Conservation (phyloP, 441 rosid genomes). For the Flueggea neowawraea region DNA sequence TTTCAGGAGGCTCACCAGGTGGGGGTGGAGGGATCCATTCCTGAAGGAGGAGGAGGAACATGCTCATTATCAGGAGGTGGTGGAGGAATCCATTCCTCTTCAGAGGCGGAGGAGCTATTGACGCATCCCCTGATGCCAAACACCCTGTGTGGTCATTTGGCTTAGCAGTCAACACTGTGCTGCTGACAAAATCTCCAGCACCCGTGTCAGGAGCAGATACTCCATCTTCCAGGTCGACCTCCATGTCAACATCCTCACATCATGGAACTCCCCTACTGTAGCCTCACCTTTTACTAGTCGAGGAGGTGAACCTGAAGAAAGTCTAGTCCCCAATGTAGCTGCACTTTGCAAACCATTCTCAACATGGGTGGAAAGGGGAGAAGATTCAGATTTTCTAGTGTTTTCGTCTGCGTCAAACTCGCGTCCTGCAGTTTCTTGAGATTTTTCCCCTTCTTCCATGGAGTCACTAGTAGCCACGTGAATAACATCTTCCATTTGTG, state of each 20-base stretch:
- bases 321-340: slow-evolving; percentile 11
- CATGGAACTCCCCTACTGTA: slow-evolving; percentile 27
- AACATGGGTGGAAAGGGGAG: slow-evolving; percentile 22
- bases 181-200: slow-evolving; percentile 20
- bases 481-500: slow-evolving; percentile 54
- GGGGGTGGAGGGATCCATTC: too few relatives aligned
- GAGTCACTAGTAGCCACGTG: slow-evolving; percentile 28
- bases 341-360: slow-evolving; percentile 19
- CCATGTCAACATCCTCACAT: slow-evolving; percentile 89
- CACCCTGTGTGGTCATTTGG: slow-evolving; percentile 34
- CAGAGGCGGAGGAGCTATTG: slow-evolving; percentile 40
- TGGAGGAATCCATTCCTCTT: slow-evolving; percentile 94
- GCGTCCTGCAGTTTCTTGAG: slow-evolving; percentile 23
- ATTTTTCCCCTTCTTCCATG: slow-evolving; percentile 26
- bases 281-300: slow-evolving; percentile 25
- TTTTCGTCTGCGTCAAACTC: slow-evolving; percentile 32
- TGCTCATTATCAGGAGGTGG: slow-evolving; percentile 67
- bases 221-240: slow-evolving; percentile 93
- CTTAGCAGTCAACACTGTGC: slow-evolving; percentile 20
- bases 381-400: slow-evolving; percentile 23
- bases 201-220: slow-evolving; percentile 20
- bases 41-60: slow-evolving; percentile 47
- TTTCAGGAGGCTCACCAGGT: slow-evolving; percentile 54
- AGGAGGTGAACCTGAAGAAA: slow-evolving; percentile 33
- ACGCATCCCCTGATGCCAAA: slow-evolving; percentile 22